Base-by-base conservation (phyloP, 768 basidiomycete genomes). In the Pleurotus tuoliensis region DNA sequence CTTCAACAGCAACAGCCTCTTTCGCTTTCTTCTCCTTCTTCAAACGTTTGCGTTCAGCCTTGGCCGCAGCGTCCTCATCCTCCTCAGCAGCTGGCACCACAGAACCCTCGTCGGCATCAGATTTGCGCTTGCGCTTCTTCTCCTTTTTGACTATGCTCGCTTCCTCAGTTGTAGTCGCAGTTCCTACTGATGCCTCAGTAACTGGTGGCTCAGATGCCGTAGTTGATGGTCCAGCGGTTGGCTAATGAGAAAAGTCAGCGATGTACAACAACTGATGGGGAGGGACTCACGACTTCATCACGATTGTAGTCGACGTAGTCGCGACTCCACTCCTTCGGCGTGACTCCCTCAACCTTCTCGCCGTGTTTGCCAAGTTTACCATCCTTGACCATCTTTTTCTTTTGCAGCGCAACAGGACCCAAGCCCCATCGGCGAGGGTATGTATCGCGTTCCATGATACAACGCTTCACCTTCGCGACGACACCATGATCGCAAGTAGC, bases 361-460 rank as follows among this genome's bases (percentile, higher is more conserved):
- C 97, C 97, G 69, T 94, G 90, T 73, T 93, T 98, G 65, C 94
- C 90, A 50, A 99, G 85, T 71, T 94, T 92, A 47, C 96, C 95
- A n/a, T 93, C 93, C 77, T 96, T 97, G 61, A 97, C 86, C 83
- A 99, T 79, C 72, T 96, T 97, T 79, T 98, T 99, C 82, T 98
- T 98, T 71, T 96, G 90, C 54, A 92, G 76, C 12, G 97, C 96
- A 71, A 95, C 84, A 18, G 97, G 97, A n/a, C 97, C 97, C 51
- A 98, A 83, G 49, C 97, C 97, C 97, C 97, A 98, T 60, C 95
- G 86, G 56, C 97, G 86, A 40, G 97, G 97, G 71, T 99, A 99
- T 16, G 93, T 91, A 71, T 99, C 97, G 38, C 96, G 88, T 70
- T 98, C 97, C 97, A 99, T 99, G 67, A 99, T 98, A 68, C 96